Percentiles rank a stretch among this genome's conserved stretches.
These are phyloP conservation scores for Byssoonygena ceratinophila DNA, from an alignment of 2,329 filamentous ascomycete genomes.

Conservation along the genomic window DNA sequence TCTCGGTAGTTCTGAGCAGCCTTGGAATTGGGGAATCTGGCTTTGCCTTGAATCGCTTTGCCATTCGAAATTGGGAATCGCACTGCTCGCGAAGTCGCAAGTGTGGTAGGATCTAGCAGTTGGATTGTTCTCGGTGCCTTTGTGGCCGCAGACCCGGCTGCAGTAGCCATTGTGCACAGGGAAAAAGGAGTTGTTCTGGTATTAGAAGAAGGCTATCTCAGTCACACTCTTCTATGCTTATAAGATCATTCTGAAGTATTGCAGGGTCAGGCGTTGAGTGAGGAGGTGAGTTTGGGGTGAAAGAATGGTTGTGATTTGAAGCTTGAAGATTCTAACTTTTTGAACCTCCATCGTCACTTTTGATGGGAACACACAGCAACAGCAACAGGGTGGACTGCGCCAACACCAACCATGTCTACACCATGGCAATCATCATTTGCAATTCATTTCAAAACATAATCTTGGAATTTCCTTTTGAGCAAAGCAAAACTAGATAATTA, in stretches of 20 bases:
- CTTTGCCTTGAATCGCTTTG: constrained; percentile 34
- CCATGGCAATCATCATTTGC: neutral
- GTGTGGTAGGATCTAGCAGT: constrained; percentile 15
- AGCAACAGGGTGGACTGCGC: neutral
- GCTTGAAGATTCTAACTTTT: constrained; percentile 12
- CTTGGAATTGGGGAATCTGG: constrained; percentile 32
- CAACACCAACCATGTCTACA: neutral
- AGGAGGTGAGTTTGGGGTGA: neutral
- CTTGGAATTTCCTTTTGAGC: neutral
- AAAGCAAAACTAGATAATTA: neutral
- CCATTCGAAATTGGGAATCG: constrained; percentile 16
- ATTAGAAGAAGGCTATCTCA: neutral
- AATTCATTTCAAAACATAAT: neutral
- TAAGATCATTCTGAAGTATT: neutral
- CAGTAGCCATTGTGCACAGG: neutral
- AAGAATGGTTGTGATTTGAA: neutral
- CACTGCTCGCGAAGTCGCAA: constrained; percentile 13
- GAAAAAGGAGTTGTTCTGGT: neutral
- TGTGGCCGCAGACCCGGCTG: constrained; percentile 11
- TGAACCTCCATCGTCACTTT: neutral
- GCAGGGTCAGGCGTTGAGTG: neutral
- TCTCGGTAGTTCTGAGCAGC: constrained; percentile 32
- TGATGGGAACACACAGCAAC: neutral
- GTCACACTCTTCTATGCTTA: neutral
- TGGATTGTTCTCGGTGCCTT: constrained; percentile 12